Conservation (phyloP, 805 yeast species). For the Starmerella davenportii region DNA sequence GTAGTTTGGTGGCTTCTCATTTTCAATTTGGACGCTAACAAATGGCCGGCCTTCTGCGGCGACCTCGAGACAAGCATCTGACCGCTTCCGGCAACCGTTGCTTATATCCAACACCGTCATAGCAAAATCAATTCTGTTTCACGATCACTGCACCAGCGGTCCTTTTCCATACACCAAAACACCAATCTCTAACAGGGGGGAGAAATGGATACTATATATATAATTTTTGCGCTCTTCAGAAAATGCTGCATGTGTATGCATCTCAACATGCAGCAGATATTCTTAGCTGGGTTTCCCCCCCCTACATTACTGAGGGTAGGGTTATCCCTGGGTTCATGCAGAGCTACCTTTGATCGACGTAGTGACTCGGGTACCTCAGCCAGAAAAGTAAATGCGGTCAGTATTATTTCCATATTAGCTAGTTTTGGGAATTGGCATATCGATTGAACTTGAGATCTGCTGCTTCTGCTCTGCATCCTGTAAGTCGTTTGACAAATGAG, state of each 20-base stretch:
- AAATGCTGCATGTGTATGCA: not conserved
- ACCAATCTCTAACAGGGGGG: too few relatives aligned
- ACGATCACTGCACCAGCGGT: not conserved
- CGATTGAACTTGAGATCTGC: too few relatives aligned
- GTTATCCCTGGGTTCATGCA: not conserved
- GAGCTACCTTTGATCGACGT: too few relatives aligned
- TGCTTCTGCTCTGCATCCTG: too few relatives aligned
- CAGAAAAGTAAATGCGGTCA: too few relatives aligned
- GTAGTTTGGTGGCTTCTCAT: not conserved
- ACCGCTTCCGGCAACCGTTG: not conserved
- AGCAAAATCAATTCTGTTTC: not conserved
- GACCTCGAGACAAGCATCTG: not conserved
- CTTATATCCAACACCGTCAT: not conserved
- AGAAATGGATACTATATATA: not conserved
- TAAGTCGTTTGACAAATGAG: too few relatives aligned
- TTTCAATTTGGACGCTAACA: too few relatives aligned
- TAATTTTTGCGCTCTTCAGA: not conserved
- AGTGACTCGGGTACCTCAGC: too few relatives aligned
- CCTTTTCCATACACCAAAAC: too few relatives aligned
- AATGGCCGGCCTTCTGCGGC: not conserved
- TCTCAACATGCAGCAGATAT: not conserved
- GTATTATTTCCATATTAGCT: too few relatives aligned
- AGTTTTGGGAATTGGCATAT: too few relatives aligned
- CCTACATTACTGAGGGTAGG: not conserved
- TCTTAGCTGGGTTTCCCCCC: not conserved